Base-by-base conservation (phyloP, 768 basidiomycete species). In the Boletus sp. region DNA sequence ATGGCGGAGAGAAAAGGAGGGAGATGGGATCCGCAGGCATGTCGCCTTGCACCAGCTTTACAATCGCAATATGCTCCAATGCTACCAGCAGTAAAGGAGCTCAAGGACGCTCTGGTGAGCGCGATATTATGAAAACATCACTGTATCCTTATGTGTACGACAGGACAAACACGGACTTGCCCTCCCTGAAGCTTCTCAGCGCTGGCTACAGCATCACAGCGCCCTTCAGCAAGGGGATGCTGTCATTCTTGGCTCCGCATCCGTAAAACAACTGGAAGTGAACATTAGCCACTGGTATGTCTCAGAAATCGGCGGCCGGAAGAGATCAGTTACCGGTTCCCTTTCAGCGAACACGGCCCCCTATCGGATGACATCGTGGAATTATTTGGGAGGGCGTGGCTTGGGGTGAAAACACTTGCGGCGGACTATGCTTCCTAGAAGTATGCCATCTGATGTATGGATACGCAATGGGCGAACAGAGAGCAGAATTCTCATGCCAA, bases 181-280 rank as follows among this genome's bases (percentile, higher is more conserved):
- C 30, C 54, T 62, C 32, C 29, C 53, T 45, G 60, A 64, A 50
- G 59, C 37, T 2, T 50, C 61, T 3, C 49, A 53, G 10, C 54
- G 56, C 10, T 61, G 60, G 63, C 33, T 67, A 20, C 60, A 67
- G 40, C 50, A 60, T 33, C 65, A 67, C 52, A 65, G 68, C 28
- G 47, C 17, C 3, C 55, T 61, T n/a, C 46, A 54, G 53, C 50
- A 57, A 42, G 65, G 46, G 5, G 64, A 74, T 59, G 64, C 56
- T 40, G 65, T 78, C 61, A 69, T 79, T 54, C 67, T 80, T 53
- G 76, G 76, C 14, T 76, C 76, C 10, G 62, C 68, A 47, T 69
- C 65, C 5, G 58, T 67, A 49, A 61, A 65, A 50, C 76, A 79
- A 41, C 59, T 80, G 32, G 75, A 76, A 65, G 62, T 58, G 39